Evolutionary conservation across 768 basidiomycete genomes (phyloP).

Genomic region (Lactarius hatsudake): DNA sequence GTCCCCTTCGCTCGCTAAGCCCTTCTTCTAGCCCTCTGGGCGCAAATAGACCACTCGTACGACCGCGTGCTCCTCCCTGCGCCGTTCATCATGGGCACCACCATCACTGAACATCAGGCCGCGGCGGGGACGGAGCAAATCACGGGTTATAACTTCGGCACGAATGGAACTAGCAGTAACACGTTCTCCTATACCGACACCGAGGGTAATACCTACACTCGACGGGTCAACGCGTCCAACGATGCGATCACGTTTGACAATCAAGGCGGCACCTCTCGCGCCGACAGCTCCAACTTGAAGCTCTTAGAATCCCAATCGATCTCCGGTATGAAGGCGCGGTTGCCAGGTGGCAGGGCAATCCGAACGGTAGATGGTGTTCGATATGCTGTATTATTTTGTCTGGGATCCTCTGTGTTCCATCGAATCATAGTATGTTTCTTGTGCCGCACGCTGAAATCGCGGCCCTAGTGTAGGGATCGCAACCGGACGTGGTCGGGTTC

Average conservation of each 20-base stretch:
- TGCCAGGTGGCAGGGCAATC: constrained; percentile 30
- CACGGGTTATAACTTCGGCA: constrained; percentile 19
- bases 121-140: constrained; percentile 47
- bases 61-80: constrained; percentile 54
- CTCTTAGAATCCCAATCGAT: neutral
- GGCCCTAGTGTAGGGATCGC: too few relatives aligned
- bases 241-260: constrained; percentile 60
- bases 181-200: constrained; percentile 59
- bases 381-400: constrained; percentile 18
- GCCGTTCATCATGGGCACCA: constrained; percentile 56
- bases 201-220: constrained; percentile 33
- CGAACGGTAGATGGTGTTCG: neutral
- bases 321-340: constrained; percentile 5
- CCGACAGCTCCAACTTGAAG: constrained; percentile 9
- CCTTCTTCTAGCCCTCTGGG: constrained; percentile 39
- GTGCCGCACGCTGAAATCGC: neutral
- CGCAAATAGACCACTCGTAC: constrained; percentile 65
- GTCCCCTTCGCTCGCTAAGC: neutral
- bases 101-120: constrained; percentile 56
- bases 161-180: constrained; percentile 64
- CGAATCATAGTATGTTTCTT: neutral
- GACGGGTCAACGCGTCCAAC: constrained; percentile 58
- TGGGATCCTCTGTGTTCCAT: neutral
- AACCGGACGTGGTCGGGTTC: too few relatives aligned
- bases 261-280: constrained; percentile 45